Evolutionary conservation across 257 asterid genomes (phyloP), one percentile per base, ranked within the genome.

Genomic region (Rauvolfia tetraphylla): DNA sequence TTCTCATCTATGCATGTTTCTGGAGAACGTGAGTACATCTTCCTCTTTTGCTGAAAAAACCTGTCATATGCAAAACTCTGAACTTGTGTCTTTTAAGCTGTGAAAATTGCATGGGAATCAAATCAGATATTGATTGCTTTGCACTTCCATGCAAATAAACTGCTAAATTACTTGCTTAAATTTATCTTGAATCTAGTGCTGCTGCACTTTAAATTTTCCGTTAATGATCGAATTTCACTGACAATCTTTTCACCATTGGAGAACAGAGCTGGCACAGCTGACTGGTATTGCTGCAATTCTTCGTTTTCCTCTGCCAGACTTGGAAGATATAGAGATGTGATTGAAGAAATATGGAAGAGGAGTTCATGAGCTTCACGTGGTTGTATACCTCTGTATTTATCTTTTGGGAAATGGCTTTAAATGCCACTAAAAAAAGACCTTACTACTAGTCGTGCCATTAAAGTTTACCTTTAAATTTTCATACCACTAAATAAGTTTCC

Each of bases 1-100:
- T 95, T 93, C 85, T 95, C 99, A 5, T 90, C 98, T 62, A 91
- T 95, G 99, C 99, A 95, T 72, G 95, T 88, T 76, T 95, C 99
- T 4, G 98, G 98, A 80, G 99, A 95, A 85, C 97, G 98, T 95
- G 83, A 93, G 99, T 82, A 27, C 84, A 74, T 56, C 23, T 18
- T 22, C 2, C 68, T 36, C 67, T 77, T 38, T 3, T 25, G 39
- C 6, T 0, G 22, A 65, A 2, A 65, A 33, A 20, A 65, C 9
- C 29, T 27, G 34, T 73, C 22, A 41, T 25, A 44, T 46, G 1
- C 44, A 3, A 22, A 31, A 4, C 51, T n/a, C 54, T 54, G 23
- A 72, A 72, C 29, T 38, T 56, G 22, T 20, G 9, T 49, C 63
- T 36, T 23, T 71, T 44, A 17, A 25, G 53, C 33, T n/a, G 23